These are phyloP conservation scores for Tulasnella sp. DNA, from an alignment of 768 basidiomycete genomes.

Conservation along the genomic window DNA sequence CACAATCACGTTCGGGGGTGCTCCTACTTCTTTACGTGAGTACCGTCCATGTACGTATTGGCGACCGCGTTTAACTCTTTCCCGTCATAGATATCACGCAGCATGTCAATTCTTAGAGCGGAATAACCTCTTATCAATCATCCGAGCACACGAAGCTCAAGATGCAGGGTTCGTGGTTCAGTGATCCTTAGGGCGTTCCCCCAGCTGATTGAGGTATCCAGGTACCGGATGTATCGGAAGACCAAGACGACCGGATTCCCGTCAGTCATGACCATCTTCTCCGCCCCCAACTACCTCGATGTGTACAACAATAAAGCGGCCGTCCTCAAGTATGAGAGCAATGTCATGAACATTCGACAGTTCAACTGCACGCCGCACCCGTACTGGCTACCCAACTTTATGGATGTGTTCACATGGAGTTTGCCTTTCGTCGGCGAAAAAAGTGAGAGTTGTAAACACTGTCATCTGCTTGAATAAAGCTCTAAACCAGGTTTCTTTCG, in stretches of 20 bases:
- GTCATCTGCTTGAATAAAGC: neutral
- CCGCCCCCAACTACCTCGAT: slow-evolving; percentile 94
- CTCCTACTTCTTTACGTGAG: slow-evolving; percentile 93
- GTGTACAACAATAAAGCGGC: slow-evolving; percentile 99
- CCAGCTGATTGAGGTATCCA: slow-evolving; percentile 23
- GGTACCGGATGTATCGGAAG: slow-evolving; percentile 98
- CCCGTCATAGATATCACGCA: slow-evolving; percentile 66
- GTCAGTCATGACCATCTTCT: slow-evolving; percentile 99
- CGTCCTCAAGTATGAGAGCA: slow-evolving; percentile 97
- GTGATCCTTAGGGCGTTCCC: neutral
- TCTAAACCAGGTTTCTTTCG: neutral
- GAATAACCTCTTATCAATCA: slow-evolving; percentile 92
- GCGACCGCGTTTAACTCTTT: neutral
- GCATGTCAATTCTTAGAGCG: slow-evolving; percentile 96
- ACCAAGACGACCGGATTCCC: slow-evolving; percentile 97
- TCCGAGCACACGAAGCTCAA: slow-evolving; percentile 96
- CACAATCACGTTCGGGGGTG: slow-evolving; percentile 97
- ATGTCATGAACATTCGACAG: slow-evolving; percentile 96
- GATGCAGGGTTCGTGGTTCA: slow-evolving; percentile 73
- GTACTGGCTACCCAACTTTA: slow-evolving; percentile 98
- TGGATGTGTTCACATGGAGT: slow-evolving; percentile 99
- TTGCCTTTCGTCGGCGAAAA: slow-evolving; percentile 97
- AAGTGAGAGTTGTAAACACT: slow-evolving; percentile 43
- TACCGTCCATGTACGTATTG: slow-evolving; percentile 9
- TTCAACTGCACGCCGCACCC: slow-evolving; percentile 93